Conservation (phyloP, 352 stramenopile genomes). For the Phytophthora agathidicida region DNA sequence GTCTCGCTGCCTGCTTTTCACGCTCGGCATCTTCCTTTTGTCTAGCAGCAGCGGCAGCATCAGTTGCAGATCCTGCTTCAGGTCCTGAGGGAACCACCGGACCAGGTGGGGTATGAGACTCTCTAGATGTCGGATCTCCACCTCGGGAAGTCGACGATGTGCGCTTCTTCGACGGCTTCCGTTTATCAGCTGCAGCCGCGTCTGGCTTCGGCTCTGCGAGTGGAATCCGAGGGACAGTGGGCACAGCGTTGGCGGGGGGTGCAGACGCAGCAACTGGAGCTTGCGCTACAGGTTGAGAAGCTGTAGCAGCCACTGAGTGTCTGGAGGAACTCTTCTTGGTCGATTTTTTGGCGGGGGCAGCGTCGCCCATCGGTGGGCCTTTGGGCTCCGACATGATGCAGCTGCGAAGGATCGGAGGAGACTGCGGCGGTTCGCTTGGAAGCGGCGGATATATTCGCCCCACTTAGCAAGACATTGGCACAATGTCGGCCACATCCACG, state of each 20-base stretch:
- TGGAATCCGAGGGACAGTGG: conserved; percentile 46
- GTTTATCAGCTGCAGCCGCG: conserved; percentile 23
- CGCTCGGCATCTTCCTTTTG: conserved; percentile 44
- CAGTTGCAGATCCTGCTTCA: conserved; percentile 4
- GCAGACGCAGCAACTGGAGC: conserved; percentile 6
- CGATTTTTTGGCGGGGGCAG: conserved; percentile 24
- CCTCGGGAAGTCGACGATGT: conserved; percentile 25
- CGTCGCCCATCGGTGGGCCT: conserved; percentile 11
- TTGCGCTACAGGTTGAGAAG: conserved; percentile 14
- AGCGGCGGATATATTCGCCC: conserved; percentile 2
- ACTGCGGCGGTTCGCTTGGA: conserved; percentile 16
- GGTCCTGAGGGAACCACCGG: conserved; percentile 11
- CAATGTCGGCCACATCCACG: conserved; percentile 16
- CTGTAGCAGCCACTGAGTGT: conserved; percentile 12
- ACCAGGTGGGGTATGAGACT: conserved; percentile 13
- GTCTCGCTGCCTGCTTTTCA: conserved; percentile 40
- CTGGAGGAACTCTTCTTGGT: conserved; percentile 44
- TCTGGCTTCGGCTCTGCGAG: conserved; percentile 54
- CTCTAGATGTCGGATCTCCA: conserved; percentile 6
- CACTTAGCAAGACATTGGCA: neutral
- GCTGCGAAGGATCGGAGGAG: neutral
- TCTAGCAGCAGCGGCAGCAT: conserved; percentile 30
- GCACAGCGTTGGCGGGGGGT: conserved; percentile 23
- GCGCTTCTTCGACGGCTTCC: conserved; percentile 53
- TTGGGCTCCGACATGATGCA: conserved; percentile 49